These are phyloP conservation scores for Penicillium sp. DNA, from an alignment of 2,329 filamentous ascomycete species.

Conservation along the genomic window DNA sequence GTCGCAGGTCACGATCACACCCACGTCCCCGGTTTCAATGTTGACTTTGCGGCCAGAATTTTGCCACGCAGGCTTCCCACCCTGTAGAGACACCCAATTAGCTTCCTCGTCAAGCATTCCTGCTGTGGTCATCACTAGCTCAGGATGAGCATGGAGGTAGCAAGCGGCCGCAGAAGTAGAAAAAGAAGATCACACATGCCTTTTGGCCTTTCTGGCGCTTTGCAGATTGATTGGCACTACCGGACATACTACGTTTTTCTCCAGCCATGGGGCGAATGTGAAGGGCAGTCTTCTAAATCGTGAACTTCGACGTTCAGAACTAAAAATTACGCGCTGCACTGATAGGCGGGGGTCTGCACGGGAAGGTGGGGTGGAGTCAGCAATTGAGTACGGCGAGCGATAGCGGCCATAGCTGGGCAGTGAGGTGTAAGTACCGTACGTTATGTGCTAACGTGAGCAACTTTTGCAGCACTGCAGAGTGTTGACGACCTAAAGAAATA, in stretches of 20 bases:
- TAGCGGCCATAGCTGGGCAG: background rate
- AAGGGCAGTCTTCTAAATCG: background rate
- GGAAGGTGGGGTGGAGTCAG: background rate
- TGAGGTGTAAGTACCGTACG: too few species aligned
- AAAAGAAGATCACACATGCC: background rate
- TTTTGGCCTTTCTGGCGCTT: conserved; percentile 30
- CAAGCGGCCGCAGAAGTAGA: background rate
- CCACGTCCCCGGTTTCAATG: conserved; percentile 49
- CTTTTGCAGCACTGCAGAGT: too few species aligned
- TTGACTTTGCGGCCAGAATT: conserved; percentile 25
- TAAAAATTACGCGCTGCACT: conserved; percentile 2
- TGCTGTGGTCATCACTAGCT: background rate
- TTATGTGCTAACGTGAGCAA: too few species aligned
- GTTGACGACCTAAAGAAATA: too few species aligned
- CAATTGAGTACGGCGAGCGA: too few species aligned
- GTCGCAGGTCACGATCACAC: conserved; percentile 59
- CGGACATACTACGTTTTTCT: conserved; percentile 30
- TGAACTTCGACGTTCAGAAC: background rate
- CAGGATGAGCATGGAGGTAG: background rate
- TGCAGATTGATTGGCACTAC: conserved; percentile 17
- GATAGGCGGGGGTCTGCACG: background rate
- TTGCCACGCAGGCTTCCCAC: conserved; percentile 17
- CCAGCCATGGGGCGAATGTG: conserved; percentile 18
- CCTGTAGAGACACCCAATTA: conserved; percentile 16
- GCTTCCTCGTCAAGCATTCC: background rate